Conservation (phyloP, 106 monocot genomes). For the Allium cepa region DNA sequence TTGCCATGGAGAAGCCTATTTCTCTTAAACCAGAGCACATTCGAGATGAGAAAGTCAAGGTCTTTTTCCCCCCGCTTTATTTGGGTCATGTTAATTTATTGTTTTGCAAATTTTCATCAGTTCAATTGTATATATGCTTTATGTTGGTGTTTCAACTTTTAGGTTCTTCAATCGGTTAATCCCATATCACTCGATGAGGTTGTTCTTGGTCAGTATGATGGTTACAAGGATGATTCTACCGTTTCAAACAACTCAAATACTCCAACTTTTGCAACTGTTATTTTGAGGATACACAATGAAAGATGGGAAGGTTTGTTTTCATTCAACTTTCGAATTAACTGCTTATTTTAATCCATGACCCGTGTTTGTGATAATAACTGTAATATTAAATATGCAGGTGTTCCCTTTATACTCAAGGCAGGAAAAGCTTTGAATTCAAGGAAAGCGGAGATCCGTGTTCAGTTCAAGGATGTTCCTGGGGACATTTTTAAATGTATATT, state of each 20-base stretch:
- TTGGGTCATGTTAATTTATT: background rate
- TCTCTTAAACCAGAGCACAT: constrained; percentile 97
- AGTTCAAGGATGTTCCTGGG: constrained; percentile 98
- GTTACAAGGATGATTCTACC: constrained; percentile 92
- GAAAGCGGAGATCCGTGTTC: constrained; percentile 95
- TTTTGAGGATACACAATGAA: constrained; percentile 90
- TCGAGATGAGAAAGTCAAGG: constrained; percentile 99
- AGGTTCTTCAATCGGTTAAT: constrained; percentile 96
- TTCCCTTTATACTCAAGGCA: constrained; percentile 96
- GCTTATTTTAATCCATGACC: background rate
- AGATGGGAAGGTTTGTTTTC: constrained; percentile 89
- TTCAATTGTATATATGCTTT: background rate
- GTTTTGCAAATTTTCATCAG: background rate
- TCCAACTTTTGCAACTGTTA: constrained; percentile 83
- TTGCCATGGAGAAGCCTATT: constrained; percentile 99
- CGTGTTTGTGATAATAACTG: constrained; percentile 1
- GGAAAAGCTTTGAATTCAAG: constrained; percentile 95
- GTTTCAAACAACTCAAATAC: constrained; percentile 85
- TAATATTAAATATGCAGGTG: constrained; percentile 41
- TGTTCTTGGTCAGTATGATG: constrained; percentile 96
- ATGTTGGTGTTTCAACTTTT: constrained; percentile 4
- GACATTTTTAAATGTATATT: constrained; percentile 82
- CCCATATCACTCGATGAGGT: constrained; percentile 78
- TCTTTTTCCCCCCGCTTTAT: background rate
- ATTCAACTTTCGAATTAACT: background rate